A percentile compares a stretch with the other conserved stretches of the same genome.
Evolutionary conservation across 805 yeast species (phyloP).

Genomic region (Ogataea trehalophila): DNA sequence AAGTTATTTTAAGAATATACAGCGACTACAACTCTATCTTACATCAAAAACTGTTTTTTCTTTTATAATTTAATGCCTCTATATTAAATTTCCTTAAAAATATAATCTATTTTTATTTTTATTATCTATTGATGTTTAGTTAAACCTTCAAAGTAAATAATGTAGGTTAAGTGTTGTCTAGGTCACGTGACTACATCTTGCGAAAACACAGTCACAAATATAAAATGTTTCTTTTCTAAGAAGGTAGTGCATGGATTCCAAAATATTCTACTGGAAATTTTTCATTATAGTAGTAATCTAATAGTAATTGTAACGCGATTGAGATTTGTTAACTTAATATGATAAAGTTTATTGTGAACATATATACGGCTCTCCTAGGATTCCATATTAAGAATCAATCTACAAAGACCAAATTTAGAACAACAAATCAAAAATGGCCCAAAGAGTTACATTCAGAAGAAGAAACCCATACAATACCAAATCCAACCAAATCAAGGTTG

Average conservation of each 20-base stretch:
- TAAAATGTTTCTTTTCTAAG: neutral
- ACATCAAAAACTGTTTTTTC: conserved; percentile 3
- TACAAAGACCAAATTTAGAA: neutral
- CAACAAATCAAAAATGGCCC: conserved; percentile 68
- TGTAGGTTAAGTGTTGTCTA: neutral
- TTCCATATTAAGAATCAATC: neutral
- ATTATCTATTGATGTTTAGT: neutral
- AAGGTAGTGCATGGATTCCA: conserved; percentile 1
- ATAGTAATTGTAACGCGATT: neutral
- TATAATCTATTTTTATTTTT: conserved; percentile 5
- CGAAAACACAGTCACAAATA: conserved; percentile 8
- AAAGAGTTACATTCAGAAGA: conserved; percentile 99
- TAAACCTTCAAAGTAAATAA: neutral
- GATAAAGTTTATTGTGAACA: neutral
- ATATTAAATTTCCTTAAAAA: conserved; percentile 9
- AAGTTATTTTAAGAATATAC: conserved; percentile 26
- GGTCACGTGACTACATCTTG: conserved; percentile 4
- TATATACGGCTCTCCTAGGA: neutral
- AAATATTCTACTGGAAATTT: neutral
- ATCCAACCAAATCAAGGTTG: conserved; percentile 99
- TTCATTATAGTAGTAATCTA: neutral
- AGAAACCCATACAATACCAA: conserved; percentile 99
- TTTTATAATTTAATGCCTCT: conserved; percentile 11
- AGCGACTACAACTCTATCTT: neutral
- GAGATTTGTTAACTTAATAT: neutral